Evolutionary conservation across 116 monocot species (phyloP).

Genomic region (Phalaenopsis hybrid): DNA sequence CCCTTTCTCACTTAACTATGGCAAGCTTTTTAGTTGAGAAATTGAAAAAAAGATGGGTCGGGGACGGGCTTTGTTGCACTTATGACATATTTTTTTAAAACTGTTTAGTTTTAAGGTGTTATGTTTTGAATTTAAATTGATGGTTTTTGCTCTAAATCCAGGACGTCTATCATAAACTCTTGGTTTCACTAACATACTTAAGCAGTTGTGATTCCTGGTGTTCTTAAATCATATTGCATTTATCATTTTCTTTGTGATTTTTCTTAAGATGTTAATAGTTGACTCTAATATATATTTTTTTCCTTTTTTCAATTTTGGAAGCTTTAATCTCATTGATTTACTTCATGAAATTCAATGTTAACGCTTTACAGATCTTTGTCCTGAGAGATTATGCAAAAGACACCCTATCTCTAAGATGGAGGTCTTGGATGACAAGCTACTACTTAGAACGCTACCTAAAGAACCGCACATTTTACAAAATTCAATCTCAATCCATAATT

Average conservation of each 20-base stretch:
- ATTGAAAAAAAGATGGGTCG: too few species aligned
- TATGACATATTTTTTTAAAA: too few species aligned
- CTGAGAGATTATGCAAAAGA: slow-evolving; percentile 92
- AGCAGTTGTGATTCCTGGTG: not conserved
- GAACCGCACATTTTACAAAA: slow-evolving; percentile 87
- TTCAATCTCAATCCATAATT: slow-evolving; percentile 95
- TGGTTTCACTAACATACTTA: not conserved
- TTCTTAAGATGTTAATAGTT: too few species aligned
- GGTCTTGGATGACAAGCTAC: slow-evolving; percentile 99
- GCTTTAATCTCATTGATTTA: not conserved
- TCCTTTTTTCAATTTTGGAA: not conserved
- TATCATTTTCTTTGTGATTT: too few species aligned
- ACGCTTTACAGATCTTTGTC: slow-evolving; percentile 72
- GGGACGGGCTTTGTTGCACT: too few species aligned
- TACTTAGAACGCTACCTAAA: slow-evolving; percentile 90
- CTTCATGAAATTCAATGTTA: not conserved
- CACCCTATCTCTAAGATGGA: slow-evolving; percentile 93
- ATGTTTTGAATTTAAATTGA: not conserved
- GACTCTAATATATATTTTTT: not conserved
- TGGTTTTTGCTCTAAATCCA: not conserved
- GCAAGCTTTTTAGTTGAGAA: too few species aligned
- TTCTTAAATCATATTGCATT: too few species aligned
- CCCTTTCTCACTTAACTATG: too few species aligned
- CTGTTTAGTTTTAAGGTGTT: not conserved
- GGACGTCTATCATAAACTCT: not conserved